Conservation (phyloP, 1,139 yeast species). For the Suhomyces bokatorum region DNA sequence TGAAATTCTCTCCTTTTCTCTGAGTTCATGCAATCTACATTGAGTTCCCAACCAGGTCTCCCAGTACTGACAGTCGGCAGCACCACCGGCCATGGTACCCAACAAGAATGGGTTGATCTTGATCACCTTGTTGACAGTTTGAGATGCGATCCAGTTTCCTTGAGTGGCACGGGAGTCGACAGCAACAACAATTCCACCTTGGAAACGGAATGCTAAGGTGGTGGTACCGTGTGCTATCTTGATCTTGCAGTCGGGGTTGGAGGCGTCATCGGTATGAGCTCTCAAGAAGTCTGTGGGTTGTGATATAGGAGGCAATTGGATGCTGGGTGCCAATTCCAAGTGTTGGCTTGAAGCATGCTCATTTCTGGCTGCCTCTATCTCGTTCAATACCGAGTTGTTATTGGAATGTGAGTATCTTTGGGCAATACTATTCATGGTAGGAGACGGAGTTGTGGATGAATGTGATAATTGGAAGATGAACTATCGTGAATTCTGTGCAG, state of each 20-base stretch:
- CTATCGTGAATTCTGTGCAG: neutral
- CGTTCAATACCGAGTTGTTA: slow-evolving; percentile 30
- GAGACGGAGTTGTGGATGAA: neutral
- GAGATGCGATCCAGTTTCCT: slow-evolving; percentile 98
- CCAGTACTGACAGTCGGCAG: slow-evolving; percentile 99
- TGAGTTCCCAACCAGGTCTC: slow-evolving; percentile 98
- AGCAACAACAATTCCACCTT: slow-evolving; percentile 95
- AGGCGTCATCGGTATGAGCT: slow-evolving; percentile 95
- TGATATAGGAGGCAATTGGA: slow-evolving; percentile 79
- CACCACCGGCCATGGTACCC: slow-evolving; percentile 99
- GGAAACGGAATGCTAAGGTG: slow-evolving; percentile 91
- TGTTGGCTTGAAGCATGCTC: slow-evolving; percentile 26
- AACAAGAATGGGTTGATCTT: slow-evolving; percentile 92
- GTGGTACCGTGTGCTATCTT: slow-evolving; percentile 99
- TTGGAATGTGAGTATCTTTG: slow-evolving; percentile 38
- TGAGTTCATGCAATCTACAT: slow-evolving; percentile 90
- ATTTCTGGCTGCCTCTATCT: slow-evolving; percentile 29
- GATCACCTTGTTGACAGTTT: slow-evolving; percentile 95
- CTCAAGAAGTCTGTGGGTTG: slow-evolving; percentile 92
- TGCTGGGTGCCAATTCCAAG: slow-evolving; percentile 58
- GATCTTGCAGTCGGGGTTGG: slow-evolving; percentile 91
- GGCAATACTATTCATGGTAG: slow-evolving; percentile 44
- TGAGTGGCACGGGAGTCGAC: slow-evolving; percentile 99
- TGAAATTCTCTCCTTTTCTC: slow-evolving; percentile 91
- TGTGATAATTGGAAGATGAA: neutral